phyloP scores from a whole-genome alignment of 768 basidiomycete genomes.

The Panaeolus cyanescens region DNA sequence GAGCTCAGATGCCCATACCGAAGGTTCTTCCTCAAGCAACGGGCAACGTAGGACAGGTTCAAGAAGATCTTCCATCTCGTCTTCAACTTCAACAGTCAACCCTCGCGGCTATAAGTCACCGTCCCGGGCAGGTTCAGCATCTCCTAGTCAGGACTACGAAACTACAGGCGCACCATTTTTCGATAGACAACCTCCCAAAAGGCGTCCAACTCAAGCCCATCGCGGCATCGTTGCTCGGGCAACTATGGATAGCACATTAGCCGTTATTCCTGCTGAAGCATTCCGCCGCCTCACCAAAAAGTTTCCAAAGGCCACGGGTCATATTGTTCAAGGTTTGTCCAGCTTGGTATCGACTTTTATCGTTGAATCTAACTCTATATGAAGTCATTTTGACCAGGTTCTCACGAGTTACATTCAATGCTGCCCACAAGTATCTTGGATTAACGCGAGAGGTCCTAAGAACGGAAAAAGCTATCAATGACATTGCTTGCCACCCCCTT shows the following conservation, averaged over 20 bases:
- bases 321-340: constrained; percentile 85
- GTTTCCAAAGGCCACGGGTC: constrained; percentile 95
- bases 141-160: constrained; percentile 23
- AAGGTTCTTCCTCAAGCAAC: constrained; percentile 43
- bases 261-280: constrained; percentile 98
- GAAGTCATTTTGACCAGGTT: constrained; percentile 93
- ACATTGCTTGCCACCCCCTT: constrained; percentile 94
- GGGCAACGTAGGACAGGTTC: constrained; percentile 27
- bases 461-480: constrained; percentile 96
- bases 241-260: constrained; percentile 90
- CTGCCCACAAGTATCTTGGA: constrained; percentile 95
- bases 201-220: constrained; percentile 39
- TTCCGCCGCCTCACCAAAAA: constrained; percentile 93
- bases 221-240: constrained; percentile 90
- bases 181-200: constrained; percentile 20
- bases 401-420: constrained; percentile 95
- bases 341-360: constrained; percentile 5
- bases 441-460: constrained; percentile 93
- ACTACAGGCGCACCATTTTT: constrained; percentile 20
- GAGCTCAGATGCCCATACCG: constrained; percentile 66
- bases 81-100: constrained; percentile 71
- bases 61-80: constrained; percentile 64
- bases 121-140: constrained; percentile 21
- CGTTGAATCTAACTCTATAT: constrained; percentile 13
- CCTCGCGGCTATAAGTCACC: constrained; percentile 34